Conservation (phyloP, 805 yeast species). For the Zygosaccharomyces bailii region DNA sequence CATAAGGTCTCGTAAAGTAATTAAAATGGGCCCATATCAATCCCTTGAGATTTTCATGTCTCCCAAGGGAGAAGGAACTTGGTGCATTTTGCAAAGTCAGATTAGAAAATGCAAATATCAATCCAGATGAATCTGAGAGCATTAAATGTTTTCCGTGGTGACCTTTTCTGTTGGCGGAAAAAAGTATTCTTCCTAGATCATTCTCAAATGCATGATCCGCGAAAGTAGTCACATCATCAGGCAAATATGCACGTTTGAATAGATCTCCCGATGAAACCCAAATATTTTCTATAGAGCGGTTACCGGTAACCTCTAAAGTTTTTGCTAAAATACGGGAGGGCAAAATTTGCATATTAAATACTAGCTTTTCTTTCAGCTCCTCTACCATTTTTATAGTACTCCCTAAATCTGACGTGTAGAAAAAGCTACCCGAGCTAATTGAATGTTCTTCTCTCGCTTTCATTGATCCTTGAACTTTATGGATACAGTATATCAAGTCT, state of each 20-base stretch:
- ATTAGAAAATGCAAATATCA: conserved; percentile 24
- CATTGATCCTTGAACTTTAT: not conserved
- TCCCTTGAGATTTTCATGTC: conserved; percentile 19
- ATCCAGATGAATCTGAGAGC: conserved; percentile 33
- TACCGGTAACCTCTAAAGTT: conserved; percentile 34
- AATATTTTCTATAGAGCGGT: conserved; percentile 33
- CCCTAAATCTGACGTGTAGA: conserved; percentile 49
- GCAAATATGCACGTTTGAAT: conserved; percentile 41
- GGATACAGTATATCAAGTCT: conserved; percentile 28
- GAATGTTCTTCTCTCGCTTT: not conserved
- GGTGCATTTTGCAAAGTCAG: conserved; percentile 11
- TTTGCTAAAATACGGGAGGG: conserved; percentile 25
- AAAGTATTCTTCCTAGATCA: conserved; percentile 27
- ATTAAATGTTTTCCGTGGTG: conserved; percentile 19
- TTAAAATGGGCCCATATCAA: conserved; percentile 18
- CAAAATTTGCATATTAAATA: conserved; percentile 19
- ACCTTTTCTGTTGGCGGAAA: conserved; percentile 13
- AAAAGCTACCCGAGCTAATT: conserved; percentile 11
- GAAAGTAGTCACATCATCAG: conserved; percentile 32
- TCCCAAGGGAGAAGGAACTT: conserved; percentile 10
- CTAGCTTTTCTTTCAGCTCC: conserved; percentile 25
- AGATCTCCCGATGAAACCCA: conserved; percentile 41
- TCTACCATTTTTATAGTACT: conserved; percentile 42
- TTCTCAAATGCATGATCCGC: conserved; percentile 27
- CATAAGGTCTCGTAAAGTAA: too few relatives aligned